phyloP scores from a whole-genome alignment of 805 yeast genomes.

The Candida ortonii region DNA sequence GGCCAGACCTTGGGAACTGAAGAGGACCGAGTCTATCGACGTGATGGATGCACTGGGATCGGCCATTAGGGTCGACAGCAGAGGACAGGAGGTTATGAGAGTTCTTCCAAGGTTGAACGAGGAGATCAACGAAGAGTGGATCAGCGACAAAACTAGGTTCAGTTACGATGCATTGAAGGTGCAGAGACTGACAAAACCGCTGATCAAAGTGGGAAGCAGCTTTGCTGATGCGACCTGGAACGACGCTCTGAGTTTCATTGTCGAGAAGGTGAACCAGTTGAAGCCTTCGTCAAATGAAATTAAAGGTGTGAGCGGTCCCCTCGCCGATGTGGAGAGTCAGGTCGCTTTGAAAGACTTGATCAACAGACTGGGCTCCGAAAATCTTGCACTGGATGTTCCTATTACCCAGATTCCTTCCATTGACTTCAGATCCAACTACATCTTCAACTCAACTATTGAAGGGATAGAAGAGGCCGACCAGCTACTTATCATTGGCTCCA shows the following conservation, averaged over 20 bases:
- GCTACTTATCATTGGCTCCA: slow-evolving; percentile 76
- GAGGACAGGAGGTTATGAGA: slow-evolving; percentile 86
- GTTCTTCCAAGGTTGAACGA: slow-evolving; percentile 83
- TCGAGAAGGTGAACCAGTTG: slow-evolving; percentile 54
- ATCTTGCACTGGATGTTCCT: slow-evolving; percentile 68
- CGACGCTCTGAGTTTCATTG: slow-evolving; percentile 70
- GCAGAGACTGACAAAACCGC: slow-evolving; percentile 80
- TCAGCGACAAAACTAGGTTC: slow-evolving; percentile 81
- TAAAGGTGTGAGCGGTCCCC: slow-evolving; percentile 79
- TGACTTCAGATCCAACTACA: slow-evolving; percentile 74
- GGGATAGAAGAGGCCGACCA: slow-evolving; percentile 84
- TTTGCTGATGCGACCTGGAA: slow-evolving; percentile 84
- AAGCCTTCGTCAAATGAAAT: slow-evolving; percentile 66
- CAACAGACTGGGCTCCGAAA: slow-evolving; percentile 77
- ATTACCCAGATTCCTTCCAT: slow-evolving; percentile 60
- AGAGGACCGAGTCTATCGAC: slow-evolving; percentile 83
- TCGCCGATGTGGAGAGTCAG: slow-evolving; percentile 78
- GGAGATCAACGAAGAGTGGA: slow-evolving; percentile 89
- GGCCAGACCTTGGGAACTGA: slow-evolving; percentile 92
- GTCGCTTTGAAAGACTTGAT: slow-evolving; percentile 78
- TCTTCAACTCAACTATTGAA: slow-evolving; percentile 74
- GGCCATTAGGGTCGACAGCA: slow-evolving; percentile 77
- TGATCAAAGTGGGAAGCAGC: slow-evolving; percentile 64
- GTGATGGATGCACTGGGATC: slow-evolving; percentile 83
- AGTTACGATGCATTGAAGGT: slow-evolving; percentile 84